A percentile compares a stretch with the other conserved stretches of the same genome.
phyloP scores from a whole-genome alignment of 805 yeast species.

The Millerozyma acaciae region DNA sequence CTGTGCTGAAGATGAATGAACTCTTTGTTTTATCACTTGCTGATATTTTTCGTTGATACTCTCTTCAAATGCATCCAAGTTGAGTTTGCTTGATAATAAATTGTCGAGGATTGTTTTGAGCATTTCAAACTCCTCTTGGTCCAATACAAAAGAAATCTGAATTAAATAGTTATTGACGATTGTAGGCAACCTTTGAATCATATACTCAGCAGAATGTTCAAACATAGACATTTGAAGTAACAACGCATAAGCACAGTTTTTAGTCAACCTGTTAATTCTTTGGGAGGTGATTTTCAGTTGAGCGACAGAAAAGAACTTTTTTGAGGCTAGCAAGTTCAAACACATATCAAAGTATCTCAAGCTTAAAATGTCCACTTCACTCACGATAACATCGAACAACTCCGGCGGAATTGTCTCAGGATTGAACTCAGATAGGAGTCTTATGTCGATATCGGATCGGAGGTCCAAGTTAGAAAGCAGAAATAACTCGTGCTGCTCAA shows the following conservation, averaged over 20 bases:
- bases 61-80: constrained; percentile 20
- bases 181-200: constrained; percentile 22
- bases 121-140: constrained; percentile 21
- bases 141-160: constrained; percentile 12
- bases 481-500: constrained; percentile 11
- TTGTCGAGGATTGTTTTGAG: constrained; percentile 21
- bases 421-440: constrained; percentile 16
- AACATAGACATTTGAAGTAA: constrained; percentile 17
- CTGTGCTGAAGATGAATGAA: too few relatives aligned
- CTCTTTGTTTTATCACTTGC: too few relatives aligned
- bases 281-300: constrained; percentile 9
- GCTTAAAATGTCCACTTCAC: constrained; percentile 12
- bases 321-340: constrained; percentile 19
- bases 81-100: constrained; percentile 13
- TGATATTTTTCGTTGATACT: constrained; percentile 13
- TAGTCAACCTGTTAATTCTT: constrained; percentile 13
- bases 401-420: constrained; percentile 13
- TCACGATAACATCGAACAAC: constrained; percentile 10
- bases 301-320: constrained; percentile 13
- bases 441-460: constrained; percentile 15
- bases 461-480: constrained; percentile 18
- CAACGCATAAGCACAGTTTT: constrained; percentile 19
- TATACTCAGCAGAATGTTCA: constrained; percentile 15
- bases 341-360: constrained; percentile 22
- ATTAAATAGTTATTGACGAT: constrained; percentile 19